Evolutionary conservation across 352 stramenopile genomes (phyloP).

Genomic region (Globisporangium emineosum): DNA sequence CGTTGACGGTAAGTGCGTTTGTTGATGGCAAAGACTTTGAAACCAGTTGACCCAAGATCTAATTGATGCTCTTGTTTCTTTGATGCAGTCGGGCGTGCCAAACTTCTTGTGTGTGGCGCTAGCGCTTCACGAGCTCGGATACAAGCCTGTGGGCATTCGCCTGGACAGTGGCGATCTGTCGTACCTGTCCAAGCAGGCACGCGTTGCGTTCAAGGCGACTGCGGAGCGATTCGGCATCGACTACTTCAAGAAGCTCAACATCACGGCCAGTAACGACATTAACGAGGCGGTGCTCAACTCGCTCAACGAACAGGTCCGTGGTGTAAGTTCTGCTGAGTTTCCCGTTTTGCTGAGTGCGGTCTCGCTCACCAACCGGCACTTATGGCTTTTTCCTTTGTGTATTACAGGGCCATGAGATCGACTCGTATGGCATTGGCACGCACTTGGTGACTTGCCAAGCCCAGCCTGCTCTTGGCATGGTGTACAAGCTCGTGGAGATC

Average conservation of each 20-base stretch:
- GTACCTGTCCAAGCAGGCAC: conserved; percentile 91
- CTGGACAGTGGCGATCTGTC: conserved; percentile 98
- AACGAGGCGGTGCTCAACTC: conserved; percentile 96
- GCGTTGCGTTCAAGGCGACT: conserved; percentile 53
- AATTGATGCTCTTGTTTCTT: neutral
- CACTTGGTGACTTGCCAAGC: conserved; percentile 97
- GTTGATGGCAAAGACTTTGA: neutral
- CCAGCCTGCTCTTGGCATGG: conserved; percentile 97
- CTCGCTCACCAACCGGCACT: neutral
- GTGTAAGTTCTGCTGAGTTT: conserved; percentile 22
- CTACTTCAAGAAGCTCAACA: conserved; percentile 85
- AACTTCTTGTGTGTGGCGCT: conserved; percentile 98
- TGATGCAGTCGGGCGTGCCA: conserved; percentile 83
- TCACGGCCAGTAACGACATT: conserved; percentile 99
- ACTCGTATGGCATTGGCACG: conserved; percentile 95
- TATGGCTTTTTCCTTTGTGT: conserved; percentile 14
- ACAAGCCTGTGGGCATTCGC: conserved; percentile 92
- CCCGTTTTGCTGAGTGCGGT: neutral
- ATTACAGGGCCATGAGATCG: conserved; percentile 92
- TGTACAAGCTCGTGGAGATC: conserved; percentile 99
- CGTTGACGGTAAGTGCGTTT: conserved; percentile 69
- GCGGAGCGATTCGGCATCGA: conserved; percentile 58
- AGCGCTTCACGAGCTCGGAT: conserved; percentile 90
- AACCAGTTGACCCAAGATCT: no score
- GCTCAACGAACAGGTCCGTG: conserved; percentile 88